Conservation (phyloP, 2,329 filamentous ascomycete species). For the Metarhizium rileyi region DNA sequence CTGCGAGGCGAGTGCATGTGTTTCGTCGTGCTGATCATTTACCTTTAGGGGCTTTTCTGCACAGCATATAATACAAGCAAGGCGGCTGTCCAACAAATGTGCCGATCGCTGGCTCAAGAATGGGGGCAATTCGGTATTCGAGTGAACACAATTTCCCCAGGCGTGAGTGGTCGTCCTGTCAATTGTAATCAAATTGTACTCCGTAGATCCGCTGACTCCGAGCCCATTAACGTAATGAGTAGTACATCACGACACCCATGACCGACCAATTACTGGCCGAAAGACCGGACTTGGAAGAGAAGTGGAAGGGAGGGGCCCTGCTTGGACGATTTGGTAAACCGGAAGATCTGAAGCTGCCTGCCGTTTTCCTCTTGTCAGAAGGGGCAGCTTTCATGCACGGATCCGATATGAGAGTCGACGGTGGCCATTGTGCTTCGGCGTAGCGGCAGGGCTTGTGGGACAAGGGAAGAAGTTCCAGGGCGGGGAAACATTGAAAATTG, state of each 20-base stretch:
- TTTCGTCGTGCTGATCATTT: not conserved
- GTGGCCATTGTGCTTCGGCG: conserved; percentile 42
- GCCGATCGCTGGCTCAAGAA: conserved; percentile 49
- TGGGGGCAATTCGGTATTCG: conserved; percentile 54
- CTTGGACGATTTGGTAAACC: conserved; percentile 58
- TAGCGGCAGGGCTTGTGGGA: too few species aligned
- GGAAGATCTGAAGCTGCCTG: conserved; percentile 61
- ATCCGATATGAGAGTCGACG: conserved; percentile 59
- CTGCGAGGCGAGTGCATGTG: not conserved
- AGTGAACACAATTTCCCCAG: conserved; percentile 57
- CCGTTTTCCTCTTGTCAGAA: conserved; percentile 64
- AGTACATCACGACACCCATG: conserved; percentile 74
- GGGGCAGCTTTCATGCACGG: conserved; percentile 69
- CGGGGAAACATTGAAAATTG: too few species aligned
- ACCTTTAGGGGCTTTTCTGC: conserved; percentile 46
- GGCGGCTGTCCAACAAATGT: conserved; percentile 50
- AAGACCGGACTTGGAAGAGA: conserved; percentile 54
- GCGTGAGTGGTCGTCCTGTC: too few species aligned
- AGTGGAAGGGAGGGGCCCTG: conserved; percentile 84
- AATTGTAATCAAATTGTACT: too few species aligned
- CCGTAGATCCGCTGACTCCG: too few species aligned
- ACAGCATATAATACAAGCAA: conserved; percentile 55
- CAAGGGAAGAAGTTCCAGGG: too few species aligned
- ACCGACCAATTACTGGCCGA: conserved; percentile 68
- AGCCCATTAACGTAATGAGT: not conserved